Evolutionary conservation across 2,329 filamentous ascomycete species (phyloP), one percentile per base, ranked within the genome.

Genomic region (Colletotrichum agaves): DNA sequence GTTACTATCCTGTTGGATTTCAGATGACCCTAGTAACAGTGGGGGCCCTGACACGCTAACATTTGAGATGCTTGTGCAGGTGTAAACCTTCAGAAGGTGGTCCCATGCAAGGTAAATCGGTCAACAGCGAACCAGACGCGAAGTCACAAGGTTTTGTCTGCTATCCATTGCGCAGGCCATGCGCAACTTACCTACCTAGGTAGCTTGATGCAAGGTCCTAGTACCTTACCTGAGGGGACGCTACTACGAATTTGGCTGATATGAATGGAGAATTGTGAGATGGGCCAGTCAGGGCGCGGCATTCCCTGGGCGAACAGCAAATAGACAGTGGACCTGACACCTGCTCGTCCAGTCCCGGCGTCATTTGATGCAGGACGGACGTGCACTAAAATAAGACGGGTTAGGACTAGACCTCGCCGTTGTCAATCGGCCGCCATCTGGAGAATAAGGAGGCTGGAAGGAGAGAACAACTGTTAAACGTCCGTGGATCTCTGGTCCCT

Each of bases 301-400:
- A 53, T 61, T 31, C 46, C 41, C 33, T 19, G 17, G 15, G 35
- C 19, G 44, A 61, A 31, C 57, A 61, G 17, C 15, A 13, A 41
- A 43, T 31, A 23, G 44, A 23, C 21, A 23, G 21, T 23, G 58
- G 63, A 37, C 33, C 17, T 46, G 63, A 56, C 49, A 49, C 33
- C 53, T 60, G 55, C 37, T 35, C 47, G 46, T n/a, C 64, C 64
- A 63, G 21, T 53, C 31, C 33, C 8, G 17, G n/a, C 33, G 17
- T 4, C 52, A 43, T 17, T 52, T 33, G 49, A 21, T 66, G 50
- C 59, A 63, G 60, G 60, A 64, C 62, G 59, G 57, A 53, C 60
- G 39, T 64, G 53, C 65, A 46, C 23, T 52, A 44, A 62, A 33
- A 61, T 61, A 43, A 46, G 46, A 44, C 58, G 46, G 35, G 46